Evolutionary conservation across 1,139 yeast species (phyloP).

Genomic region (Meyerozyma smithsonii): DNA sequence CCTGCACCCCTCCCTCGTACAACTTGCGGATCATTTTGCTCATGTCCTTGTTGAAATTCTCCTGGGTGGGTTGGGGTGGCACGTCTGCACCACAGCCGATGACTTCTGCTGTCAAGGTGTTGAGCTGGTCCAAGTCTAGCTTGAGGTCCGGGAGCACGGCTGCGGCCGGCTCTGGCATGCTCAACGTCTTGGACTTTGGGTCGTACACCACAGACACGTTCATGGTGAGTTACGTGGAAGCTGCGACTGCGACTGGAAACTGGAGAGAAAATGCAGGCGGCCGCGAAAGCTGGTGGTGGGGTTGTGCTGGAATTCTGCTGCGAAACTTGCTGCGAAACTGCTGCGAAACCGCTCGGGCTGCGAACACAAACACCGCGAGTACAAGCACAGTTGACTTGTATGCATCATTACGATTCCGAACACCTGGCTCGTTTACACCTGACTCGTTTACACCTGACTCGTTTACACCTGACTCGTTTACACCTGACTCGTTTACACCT

Average conservation of each 20-base stretch:
- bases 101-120: slow-evolving; percentile 56
- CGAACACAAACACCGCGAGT: too few species aligned
- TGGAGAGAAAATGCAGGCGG: too few species aligned
- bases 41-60: slow-evolving; percentile 51
- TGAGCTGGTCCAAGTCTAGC: slow-evolving; percentile 57
- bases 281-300: too few species aligned
- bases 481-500: too few species aligned
- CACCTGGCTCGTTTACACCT: too few species aligned
- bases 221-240: slow-evolving; percentile 6
- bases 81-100: slow-evolving; percentile 60
- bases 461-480: too few species aligned
- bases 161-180: slow-evolving; percentile 20
- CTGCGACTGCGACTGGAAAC: not conserved
- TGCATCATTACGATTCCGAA: too few species aligned
- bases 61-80: slow-evolving; percentile 59
- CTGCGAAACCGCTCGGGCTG: not conserved
- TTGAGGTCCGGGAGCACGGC: slow-evolving; percentile 26
- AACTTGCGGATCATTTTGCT: slow-evolving; percentile 67
- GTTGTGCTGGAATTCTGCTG: too few species aligned
- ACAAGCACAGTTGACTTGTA: too few species aligned
- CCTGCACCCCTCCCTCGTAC: slow-evolving; percentile 65
- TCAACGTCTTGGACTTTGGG: slow-evolving; percentile 25
- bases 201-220: slow-evolving; percentile 13
- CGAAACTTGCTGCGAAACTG: too few species aligned
- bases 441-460: too few species aligned